Base-by-base conservation (phyloP, 768 basidiomycete species). In the Cystoderma amianthinum region DNA sequence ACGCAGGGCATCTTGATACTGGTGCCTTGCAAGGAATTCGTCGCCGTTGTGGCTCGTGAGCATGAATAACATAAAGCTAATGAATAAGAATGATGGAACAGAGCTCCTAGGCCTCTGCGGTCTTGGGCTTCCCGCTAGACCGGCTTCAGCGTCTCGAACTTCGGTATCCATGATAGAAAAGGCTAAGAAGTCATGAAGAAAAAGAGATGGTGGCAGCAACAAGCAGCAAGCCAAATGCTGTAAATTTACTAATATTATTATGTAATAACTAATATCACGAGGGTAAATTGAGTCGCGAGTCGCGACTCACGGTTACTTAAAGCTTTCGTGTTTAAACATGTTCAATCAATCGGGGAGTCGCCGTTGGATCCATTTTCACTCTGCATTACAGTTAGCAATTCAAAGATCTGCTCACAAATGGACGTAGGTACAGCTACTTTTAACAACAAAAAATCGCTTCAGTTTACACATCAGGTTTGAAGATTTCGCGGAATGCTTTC, bases 1-100 rank as follows among this genome's bases (percentile, higher is more conserved):
- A 21, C 68, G 62, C 3, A 90, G 53, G n/a, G 77, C 65, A 46
- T 86, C 76, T 53, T 83, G 69, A 56, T 83, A 85, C 43, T 79
- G 78, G 49, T 73, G 76, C 44, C 78, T 67, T 12, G 74, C 71
- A 3, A 79, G 61, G 44, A 74, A 76, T 53, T 85, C 82, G 50
- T 86, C 85, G 5, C 75, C 72, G 45, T 72, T 80, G 45, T 82
- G 80, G 50, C 80, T 87, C 36, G 82, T 85, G 58, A 90, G 74
- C 76, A 90, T 71, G 61, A 84, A 88, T 19, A 90, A 65, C 54
- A 88, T 69, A 44, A 90, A 75, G 49, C 70, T 73, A 41, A 89
- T 67, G 64, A 91, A 78, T 24, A 90, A 67, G 49, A 91, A 76
- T 4, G 82, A 80, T 1, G 86, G 75, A 30, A 89, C 62, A 1